A percentile compares a stretch with the other conserved stretches of the same genome.
Conservation (phyloP, 495 filamentous ascomycete genomes). For the Daldinia concentrica region DNA sequence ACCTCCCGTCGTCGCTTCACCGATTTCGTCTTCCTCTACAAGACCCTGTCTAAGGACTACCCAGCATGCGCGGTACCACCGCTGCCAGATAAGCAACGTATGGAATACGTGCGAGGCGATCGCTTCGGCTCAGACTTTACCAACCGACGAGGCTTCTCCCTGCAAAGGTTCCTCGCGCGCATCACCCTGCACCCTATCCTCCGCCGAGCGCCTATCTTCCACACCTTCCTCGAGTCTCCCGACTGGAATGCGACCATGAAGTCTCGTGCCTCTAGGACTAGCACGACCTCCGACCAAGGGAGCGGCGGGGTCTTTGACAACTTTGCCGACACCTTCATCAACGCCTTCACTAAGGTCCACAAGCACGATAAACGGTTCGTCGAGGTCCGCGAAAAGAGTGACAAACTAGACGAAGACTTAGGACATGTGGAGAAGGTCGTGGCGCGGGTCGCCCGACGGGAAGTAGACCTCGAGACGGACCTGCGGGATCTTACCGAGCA, state of each 20-base stretch:
- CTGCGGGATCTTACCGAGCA: constrained; percentile 89
- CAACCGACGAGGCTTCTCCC: constrained; percentile 84
- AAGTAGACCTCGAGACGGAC: constrained; percentile 88
- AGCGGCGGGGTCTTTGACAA: constrained; percentile 83
- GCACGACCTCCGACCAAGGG: constrained; percentile 56
- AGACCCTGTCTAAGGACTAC: constrained; percentile 84
- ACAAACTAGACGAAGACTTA: constrained; percentile 95
- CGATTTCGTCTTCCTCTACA: constrained; percentile 97
- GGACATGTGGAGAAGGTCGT: constrained; percentile 93
- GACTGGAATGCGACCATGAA: constrained; percentile 99
- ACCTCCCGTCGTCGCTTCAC: constrained; percentile 89
- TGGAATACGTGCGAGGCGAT: constrained; percentile 97
- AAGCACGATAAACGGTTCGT: constrained; percentile 95
- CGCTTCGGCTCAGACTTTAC: constrained; percentile 95
- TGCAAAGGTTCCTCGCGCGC: constrained; percentile 90
- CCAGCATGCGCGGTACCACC: constrained; percentile 93
- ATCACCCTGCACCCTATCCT: constrained; percentile 88
- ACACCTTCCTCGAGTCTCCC: constrained; percentile 86
- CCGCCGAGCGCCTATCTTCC: constrained; percentile 80
- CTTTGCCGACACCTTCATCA: constrained; percentile 95
- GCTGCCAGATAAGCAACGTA: constrained; percentile 97
- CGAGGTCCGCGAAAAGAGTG: constrained; percentile 89
- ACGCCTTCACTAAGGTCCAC: constrained; percentile 95
- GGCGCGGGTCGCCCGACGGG: constrained; percentile 84
- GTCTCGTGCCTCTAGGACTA: constrained; percentile 69